Evolutionary conservation across 345 rosid genomes (phyloP).

Genomic region (Euphorbia tirucalli): DNA sequence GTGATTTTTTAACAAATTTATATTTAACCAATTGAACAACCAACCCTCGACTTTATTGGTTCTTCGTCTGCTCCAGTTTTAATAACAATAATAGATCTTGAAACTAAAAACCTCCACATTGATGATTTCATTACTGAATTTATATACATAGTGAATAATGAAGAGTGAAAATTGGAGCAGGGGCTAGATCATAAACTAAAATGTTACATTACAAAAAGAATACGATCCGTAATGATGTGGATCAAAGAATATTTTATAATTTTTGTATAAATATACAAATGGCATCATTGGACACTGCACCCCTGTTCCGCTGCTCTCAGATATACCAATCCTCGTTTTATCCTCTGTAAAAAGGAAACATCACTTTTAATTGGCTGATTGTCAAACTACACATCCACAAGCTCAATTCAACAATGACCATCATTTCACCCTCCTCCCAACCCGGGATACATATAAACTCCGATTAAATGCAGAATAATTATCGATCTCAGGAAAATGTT

Average conservation of each 20-base stretch:
- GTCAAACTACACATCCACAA: not conserved
- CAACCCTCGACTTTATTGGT: too few species aligned
- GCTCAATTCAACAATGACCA: not conserved
- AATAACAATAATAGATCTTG: too few species aligned
- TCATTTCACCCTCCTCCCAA: too few species aligned
- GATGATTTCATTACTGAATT: too few species aligned
- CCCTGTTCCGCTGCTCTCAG: constrained; percentile 69
- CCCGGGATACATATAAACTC: too few species aligned
- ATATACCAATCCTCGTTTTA: constrained; percentile 63
- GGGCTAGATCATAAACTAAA: not conserved
- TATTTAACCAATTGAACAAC: too few species aligned
- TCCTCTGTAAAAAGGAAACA: constrained; percentile 51
- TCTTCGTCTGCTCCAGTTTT: too few species aligned
- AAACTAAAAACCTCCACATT: too few species aligned
- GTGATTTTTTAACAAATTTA: too few species aligned
- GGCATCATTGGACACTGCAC: constrained; percentile 52
- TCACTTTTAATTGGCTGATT: not conserved
- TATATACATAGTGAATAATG: not conserved
- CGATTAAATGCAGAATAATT: too few species aligned
- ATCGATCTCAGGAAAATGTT: too few species aligned
- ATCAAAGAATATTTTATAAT: constrained; percentile 33
- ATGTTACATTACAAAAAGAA: constrained; percentile 23
- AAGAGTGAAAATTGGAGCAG: too few species aligned
- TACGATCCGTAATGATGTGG: constrained; percentile 29
- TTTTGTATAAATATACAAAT: not conserved